These are phyloP conservation scores for Pleurotus platypus DNA, from an alignment of 768 basidiomycete species.

Conservation along the genomic window DNA sequence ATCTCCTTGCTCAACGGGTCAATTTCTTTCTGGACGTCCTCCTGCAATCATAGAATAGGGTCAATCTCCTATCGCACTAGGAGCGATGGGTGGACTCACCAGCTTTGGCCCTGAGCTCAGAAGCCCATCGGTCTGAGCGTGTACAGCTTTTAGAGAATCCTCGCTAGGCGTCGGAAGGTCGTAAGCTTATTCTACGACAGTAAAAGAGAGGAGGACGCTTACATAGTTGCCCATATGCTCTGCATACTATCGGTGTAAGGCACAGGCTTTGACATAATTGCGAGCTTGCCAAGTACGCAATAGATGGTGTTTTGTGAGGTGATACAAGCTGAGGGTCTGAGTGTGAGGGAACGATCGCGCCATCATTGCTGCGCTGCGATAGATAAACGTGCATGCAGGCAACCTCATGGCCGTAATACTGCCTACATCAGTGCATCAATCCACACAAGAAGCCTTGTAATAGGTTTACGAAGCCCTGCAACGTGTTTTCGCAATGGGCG, in stretches of 20 bases:
- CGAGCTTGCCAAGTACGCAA: neutral
- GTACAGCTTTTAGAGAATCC: neutral
- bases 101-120: neutral
- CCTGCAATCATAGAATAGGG: neutral
- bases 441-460: neutral
- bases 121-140: neutral
- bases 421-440: neutral
- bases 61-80: no score
- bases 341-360: neutral
- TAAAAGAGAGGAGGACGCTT: neutral
- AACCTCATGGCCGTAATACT: neutral
- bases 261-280: neutral
- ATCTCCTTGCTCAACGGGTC: constrained; percentile 11
- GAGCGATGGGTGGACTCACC: neutral
- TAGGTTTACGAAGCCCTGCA: no score
- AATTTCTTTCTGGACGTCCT: constrained; percentile 13
- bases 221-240: neutral
- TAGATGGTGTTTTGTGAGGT: neutral
- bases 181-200: neutral
- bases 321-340: neutral
- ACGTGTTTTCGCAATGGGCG: no score
- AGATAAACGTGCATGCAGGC: constrained; percentile 3
- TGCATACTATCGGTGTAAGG: neutral
- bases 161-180: neutral
- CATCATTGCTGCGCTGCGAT: neutral